Percentiles rank a stretch among this genome's conserved stretches.
phyloP scores from a whole-genome alignment of 2,329 filamentous ascomycete species.

The Emergomyces orientalis region DNA sequence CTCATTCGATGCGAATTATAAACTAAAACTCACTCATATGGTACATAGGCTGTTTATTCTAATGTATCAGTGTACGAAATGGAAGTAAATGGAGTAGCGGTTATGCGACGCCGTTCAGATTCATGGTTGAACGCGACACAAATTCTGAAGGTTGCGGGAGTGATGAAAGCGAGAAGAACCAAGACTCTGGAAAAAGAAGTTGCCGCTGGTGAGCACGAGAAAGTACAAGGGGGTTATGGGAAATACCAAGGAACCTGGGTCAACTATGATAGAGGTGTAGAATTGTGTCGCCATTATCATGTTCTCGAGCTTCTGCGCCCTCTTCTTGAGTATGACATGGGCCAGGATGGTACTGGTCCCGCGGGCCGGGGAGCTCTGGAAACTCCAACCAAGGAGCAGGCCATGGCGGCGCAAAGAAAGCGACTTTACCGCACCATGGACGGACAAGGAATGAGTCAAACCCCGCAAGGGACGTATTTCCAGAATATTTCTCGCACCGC shows the following conservation, averaged over 20 bases:
- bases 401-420: slow-evolving; percentile 91
- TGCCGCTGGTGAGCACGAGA: slow-evolving; percentile 90
- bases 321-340: slow-evolving; percentile 43
- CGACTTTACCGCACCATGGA: slow-evolving; percentile 77
- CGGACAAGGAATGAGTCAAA: slow-evolving; percentile 52
- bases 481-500: slow-evolving; percentile 92
- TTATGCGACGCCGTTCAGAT: slow-evolving; percentile 92
- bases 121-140: slow-evolving; percentile 98
- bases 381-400: slow-evolving; percentile 96
- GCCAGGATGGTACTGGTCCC: slow-evolving; percentile 49
- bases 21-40: background rate
- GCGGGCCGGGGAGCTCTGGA: slow-evolving; percentile 70
- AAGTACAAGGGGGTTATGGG: slow-evolving; percentile 95
- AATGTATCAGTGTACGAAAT: slow-evolving; percentile 97
- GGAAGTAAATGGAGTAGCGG: slow-evolving; percentile 85
- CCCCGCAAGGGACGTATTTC: slow-evolving; percentile 78
- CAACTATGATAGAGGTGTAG: slow-evolving; percentile 79
- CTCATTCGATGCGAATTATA: background rate
- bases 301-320: slow-evolving; percentile 42
- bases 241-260: slow-evolving; percentile 99
- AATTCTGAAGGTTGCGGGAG: slow-evolving; percentile 92
- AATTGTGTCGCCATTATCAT: slow-evolving; percentile 73
- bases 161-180: slow-evolving; percentile 94
- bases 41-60: slow-evolving; percentile 12
- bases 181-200: slow-evolving; percentile 99